phyloP scores from a whole-genome alignment of 768 basidiomycete species.

The Mycena maculata region DNA sequence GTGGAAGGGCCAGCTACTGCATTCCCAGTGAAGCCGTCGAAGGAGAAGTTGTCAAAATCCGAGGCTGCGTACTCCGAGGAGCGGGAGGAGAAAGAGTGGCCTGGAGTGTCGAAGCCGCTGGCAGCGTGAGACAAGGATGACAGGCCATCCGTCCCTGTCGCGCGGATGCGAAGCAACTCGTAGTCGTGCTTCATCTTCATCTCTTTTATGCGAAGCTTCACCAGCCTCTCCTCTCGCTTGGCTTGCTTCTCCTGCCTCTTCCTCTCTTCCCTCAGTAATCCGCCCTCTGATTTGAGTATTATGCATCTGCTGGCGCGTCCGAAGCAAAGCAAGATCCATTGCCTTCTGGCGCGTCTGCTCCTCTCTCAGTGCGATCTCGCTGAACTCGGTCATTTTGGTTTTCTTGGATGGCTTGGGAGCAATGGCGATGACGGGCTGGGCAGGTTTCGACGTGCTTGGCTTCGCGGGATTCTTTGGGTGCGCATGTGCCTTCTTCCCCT shows the following conservation, averaged over 20 bases:
- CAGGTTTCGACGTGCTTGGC: background rate
- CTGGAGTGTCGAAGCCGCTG: background rate
- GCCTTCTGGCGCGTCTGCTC: slow-evolving; percentile 11
- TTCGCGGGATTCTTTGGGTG: background rate
- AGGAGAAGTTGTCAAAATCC: background rate
- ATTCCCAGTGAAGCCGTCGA: background rate
- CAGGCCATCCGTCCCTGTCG: background rate
- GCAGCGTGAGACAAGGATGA: background rate
- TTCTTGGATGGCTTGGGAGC: slow-evolving; percentile 7
- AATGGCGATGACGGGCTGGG: background rate
- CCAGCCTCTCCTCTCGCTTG: slow-evolving; percentile 1
- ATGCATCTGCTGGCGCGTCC: background rate
- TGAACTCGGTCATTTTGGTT: slow-evolving; percentile 1
- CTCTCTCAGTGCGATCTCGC: background rate
- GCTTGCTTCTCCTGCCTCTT: background rate
- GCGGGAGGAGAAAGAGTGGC: background rate
- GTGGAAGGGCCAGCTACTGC: background rate
- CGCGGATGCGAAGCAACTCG: slow-evolving; percentile 20
- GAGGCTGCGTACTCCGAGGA: background rate
- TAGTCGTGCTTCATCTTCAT: slow-evolving; percentile 46
- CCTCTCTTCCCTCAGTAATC: background rate
- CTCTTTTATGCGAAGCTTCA: slow-evolving; percentile 24
- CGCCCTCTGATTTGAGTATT: background rate
- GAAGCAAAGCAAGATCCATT: background rate
- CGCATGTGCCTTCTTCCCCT: background rate